Evolutionary conservation across 106 monocot genomes (phyloP).

Genomic region (Amphibolis antarctica): DNA sequence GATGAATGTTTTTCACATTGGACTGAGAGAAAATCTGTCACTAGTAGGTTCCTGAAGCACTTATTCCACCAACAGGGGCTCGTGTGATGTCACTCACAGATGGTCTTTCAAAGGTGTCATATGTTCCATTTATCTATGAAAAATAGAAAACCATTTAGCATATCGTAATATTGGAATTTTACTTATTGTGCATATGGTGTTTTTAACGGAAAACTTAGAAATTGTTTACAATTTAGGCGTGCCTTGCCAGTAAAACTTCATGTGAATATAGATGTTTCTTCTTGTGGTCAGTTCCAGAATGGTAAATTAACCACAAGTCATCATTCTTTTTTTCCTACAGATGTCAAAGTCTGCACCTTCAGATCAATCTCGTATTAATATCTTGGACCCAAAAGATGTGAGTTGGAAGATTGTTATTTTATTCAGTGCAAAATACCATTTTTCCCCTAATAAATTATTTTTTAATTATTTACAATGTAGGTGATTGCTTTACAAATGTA

Average conservation of each 20-base stretch:
- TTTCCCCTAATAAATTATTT: too few species aligned
- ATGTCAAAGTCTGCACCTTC: conserved; percentile 98
- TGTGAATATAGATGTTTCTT: too few species aligned
- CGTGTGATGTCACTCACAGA: conserved; percentile 95
- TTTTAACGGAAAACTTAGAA: not conserved
- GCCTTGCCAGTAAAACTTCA: too few species aligned
- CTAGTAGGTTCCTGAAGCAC: conserved; percentile 83
- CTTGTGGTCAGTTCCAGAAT: too few species aligned
- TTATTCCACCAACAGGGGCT: conserved; percentile 84
- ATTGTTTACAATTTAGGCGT: not conserved
- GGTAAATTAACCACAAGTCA: too few species aligned
- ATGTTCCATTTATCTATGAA: not conserved
- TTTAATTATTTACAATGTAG: too few species aligned
- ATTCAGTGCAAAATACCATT: not conserved
- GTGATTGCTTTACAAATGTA: too few species aligned
- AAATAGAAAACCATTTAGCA: not conserved
- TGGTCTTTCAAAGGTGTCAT: conserved; percentile 87
- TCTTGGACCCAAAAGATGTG: conserved; percentile 97
- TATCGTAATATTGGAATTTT: not conserved
- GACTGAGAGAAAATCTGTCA: conserved; percentile 6
- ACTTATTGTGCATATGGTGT: not conserved
- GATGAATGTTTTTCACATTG: not conserved
- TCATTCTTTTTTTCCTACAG: conserved; percentile 12
- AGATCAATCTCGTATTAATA: conserved; percentile 90
- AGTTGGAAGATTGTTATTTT: conserved; percentile 15